Conservation (phyloP, 192 early-diverging fungal species). For the Lunasporangiospora selenospora region DNA sequence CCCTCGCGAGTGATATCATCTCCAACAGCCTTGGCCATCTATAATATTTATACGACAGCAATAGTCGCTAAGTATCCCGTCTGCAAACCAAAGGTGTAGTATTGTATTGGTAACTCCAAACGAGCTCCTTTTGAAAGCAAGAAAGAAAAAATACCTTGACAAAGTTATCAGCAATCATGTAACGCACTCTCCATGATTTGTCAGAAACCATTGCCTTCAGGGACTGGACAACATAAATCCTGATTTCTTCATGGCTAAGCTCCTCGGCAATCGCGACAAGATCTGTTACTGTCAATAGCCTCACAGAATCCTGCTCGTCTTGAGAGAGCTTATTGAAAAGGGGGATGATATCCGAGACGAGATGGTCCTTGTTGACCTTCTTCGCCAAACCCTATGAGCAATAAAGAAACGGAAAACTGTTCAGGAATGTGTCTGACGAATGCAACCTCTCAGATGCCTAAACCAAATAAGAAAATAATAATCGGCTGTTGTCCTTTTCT, state of each 20-base stretch:
- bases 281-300: conserved; percentile 91
- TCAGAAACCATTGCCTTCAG: conserved; percentile 85
- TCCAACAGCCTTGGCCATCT: conserved; percentile 86
- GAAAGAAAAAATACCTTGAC: conserved; percentile 77
- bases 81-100: not conserved
- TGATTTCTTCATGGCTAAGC: conserved; percentile 79
- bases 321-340: conserved; percentile 87
- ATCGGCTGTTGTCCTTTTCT: conserved; percentile 25
- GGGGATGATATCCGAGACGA: conserved; percentile 86
- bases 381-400: conserved; percentile 69
- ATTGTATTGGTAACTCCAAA: no score
- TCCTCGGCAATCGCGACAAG: conserved; percentile 88
- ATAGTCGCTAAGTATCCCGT: not conserved
- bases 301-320: conserved; percentile 95
- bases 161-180: conserved; percentile 99
- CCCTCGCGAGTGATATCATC: conserved; percentile 83
- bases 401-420: not conserved
- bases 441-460: not conserved
- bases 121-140: no score
- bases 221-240: conserved; percentile 73
- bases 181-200: conserved; percentile 98
- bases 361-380: conserved; percentile 74
- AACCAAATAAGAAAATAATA: not conserved
- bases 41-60: not conserved
- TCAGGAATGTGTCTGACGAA: not conserved